phyloP scores from a whole-genome alignment of 2,329 filamentous ascomycete genomes.

The Venturia oleaginea region DNA sequence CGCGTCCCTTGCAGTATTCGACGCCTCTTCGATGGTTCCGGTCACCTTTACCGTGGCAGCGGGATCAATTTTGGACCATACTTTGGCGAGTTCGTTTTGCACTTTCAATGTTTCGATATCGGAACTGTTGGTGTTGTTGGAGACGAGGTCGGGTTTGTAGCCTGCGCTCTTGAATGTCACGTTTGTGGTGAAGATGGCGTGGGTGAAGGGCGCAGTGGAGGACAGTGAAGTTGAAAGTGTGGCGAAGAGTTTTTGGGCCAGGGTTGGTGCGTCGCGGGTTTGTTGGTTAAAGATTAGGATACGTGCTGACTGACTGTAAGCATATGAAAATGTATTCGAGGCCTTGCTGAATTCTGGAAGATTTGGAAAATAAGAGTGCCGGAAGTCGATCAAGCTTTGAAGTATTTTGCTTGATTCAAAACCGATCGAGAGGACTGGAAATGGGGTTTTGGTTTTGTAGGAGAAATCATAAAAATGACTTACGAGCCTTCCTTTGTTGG shows the following conservation, averaged over 20 bases:
- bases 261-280: conserved; percentile 61
- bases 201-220: conserved; percentile 45
- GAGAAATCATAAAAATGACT: neutral
- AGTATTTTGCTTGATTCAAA: neutral
- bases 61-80: conserved; percentile 42
- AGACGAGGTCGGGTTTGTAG: conserved; percentile 55
- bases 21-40: conserved; percentile 60
- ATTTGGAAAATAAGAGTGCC: no score
- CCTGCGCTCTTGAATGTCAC: conserved; percentile 52
- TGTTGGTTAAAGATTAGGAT: conserved; percentile 89
- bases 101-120: conserved; percentile 53
- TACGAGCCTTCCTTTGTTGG: neutral
- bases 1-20: conserved; percentile 45
- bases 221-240: conserved; percentile 36
- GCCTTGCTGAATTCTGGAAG: no score
- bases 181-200: conserved; percentile 77
- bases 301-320: conserved; percentile 29
- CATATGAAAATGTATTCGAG: neutral
- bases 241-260: conserved; percentile 55
- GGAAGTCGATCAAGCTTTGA: neutral
- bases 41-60: conserved; percentile 45
- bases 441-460: neutral
- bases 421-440: neutral
- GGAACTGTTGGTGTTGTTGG: conserved; percentile 49
- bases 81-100: conserved; percentile 55